phyloP scores from a whole-genome alignment of 2,329 filamentous ascomycete genomes.

The Hysterium pulicare region DNA sequence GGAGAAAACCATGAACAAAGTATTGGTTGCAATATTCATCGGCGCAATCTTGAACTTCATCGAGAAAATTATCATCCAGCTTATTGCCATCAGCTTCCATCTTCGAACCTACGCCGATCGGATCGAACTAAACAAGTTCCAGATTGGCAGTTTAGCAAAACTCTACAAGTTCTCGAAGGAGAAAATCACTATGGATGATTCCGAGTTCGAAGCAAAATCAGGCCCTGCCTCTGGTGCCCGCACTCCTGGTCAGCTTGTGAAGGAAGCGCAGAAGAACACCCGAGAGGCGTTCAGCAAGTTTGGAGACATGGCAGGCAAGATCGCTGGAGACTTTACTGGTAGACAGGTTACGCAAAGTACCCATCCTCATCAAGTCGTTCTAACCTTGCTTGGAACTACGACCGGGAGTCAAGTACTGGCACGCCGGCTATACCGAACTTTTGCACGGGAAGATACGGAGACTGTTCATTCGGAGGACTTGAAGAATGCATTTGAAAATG shows the following conservation, averaged over 20 bases:
- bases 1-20: slow-evolving; percentile 78
- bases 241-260: slow-evolving; percentile 71
- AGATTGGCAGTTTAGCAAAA: slow-evolving; percentile 67
- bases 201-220: slow-evolving; percentile 65
- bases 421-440: slow-evolving; percentile 82
- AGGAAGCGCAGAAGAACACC: slow-evolving; percentile 69
- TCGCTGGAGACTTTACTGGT: slow-evolving; percentile 90
- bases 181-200: slow-evolving; percentile 67
- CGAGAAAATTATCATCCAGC: slow-evolving; percentile 91
- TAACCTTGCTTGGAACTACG: slow-evolving; percentile 71
- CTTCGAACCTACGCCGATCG: slow-evolving; percentile 83
- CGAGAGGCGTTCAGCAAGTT: slow-evolving; percentile 74
- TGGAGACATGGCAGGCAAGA: slow-evolving; percentile 77
- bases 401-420: slow-evolving; percentile 78
- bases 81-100: slow-evolving; percentile 93
- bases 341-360: slow-evolving; percentile 63
- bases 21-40: slow-evolving; percentile 82
- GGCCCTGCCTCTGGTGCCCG: slow-evolving; percentile 57
- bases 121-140: slow-evolving; percentile 89
- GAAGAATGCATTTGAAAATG: slow-evolving; percentile 70
- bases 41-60: slow-evolving; percentile 75
- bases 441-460: slow-evolving; percentile 70
- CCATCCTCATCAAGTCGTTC: slow-evolving; percentile 79
- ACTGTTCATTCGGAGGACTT: slow-evolving; percentile 77
- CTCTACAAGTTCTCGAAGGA: slow-evolving; percentile 63